Percentiles rank a stretch among this genome's conserved stretches.
These are phyloP conservation scores for Juncus inflexus DNA, from an alignment of 176 grass and related monocot genomes.

Conservation along the genomic window DNA sequence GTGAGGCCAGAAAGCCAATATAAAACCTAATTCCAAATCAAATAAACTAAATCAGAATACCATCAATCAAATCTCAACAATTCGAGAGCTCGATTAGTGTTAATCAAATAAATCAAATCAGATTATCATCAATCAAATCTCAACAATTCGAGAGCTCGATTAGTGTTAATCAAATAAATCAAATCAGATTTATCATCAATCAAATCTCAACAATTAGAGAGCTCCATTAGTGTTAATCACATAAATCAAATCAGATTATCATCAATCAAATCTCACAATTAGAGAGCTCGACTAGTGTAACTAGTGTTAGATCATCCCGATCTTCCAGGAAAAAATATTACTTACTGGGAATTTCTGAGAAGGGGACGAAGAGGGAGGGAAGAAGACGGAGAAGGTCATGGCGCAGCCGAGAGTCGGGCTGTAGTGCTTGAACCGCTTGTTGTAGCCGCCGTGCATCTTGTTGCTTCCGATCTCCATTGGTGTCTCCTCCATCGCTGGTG, in stretches of 20 bases:
- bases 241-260: too few relatives aligned
- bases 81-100: too few relatives aligned
- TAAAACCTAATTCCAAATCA: constrained; percentile 39
- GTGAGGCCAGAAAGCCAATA: constrained; percentile 91
- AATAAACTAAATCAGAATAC: background rate
- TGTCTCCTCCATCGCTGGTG: constrained; percentile 26
- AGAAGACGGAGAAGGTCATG: constrained; percentile 95
- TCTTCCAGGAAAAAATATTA: background rate
- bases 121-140: too few relatives aligned
- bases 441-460: constrained; percentile 90
- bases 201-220: too few relatives aligned
- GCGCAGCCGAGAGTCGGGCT: constrained; percentile 78
- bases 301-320: too few relatives aligned
- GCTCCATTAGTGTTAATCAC: too few relatives aligned
- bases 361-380: constrained; percentile 42
- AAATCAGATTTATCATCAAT: background rate
- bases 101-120: too few relatives aligned
- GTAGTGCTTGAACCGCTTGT: constrained; percentile 74
- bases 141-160: too few relatives aligned
- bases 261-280: too few relatives aligned
- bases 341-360: constrained; percentile 53
- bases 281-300: too few relatives aligned
- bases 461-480: constrained; percentile 65
- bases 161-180: background rate
- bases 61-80: background rate